Evolutionary conservation across 768 basidiomycete species (phyloP), one percentile per base, ranked within the genome.

Genomic region (Filobasidium floriforme): DNA sequence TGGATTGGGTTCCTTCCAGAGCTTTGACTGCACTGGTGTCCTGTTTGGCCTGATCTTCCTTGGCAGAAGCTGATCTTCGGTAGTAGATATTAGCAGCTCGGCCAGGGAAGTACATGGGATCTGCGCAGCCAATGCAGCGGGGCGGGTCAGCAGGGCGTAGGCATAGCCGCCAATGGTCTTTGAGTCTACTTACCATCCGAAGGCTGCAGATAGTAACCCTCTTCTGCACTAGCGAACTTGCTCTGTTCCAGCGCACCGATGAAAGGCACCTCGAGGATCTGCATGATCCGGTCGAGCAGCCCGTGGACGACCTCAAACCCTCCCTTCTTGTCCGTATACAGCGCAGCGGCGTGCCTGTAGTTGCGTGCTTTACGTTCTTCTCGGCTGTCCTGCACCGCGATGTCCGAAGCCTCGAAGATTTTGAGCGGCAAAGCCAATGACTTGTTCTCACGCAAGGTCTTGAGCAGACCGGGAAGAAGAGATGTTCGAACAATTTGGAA

Each of bases 401-500:
- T 86, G 76, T 99, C 96, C 7, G 90, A 88, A 1, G 89, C 84
- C 80, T 99, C 96, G 76, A 98, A 99, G 66, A 98, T 85, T 68
- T 87, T 89, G 77, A 98, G 85, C 3, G 96, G 96, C 15, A 99
- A 83, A 0, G 94, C 77, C 70, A 96, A 91, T 69, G 90, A 90
- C 61, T 89, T 87, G 81, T 99, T 99, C 81, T 99, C 96, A 72
- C 96, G 88, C 54, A 96, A 82, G 19, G 93, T 96, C 81, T 99
- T 99, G 72, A 99, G 86, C 54, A 99, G 85, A 60, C 96, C 96
- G 15, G 94, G 93, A 7, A 99, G 82, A 62, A 99, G 86, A 29
- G 93, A 91, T 1, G 96, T 97, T 69, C 96, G 89, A 52, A 98
- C 92, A 66, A 98, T 89, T 80, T 99, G 96, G 81, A 96, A 98